A percentile compares a stretch with the other conserved stretches of the same genome.
Evolutionary conservation across 2,329 filamentous ascomycete genomes (phyloP).

Genomic region (Cadophora sp.): DNA sequence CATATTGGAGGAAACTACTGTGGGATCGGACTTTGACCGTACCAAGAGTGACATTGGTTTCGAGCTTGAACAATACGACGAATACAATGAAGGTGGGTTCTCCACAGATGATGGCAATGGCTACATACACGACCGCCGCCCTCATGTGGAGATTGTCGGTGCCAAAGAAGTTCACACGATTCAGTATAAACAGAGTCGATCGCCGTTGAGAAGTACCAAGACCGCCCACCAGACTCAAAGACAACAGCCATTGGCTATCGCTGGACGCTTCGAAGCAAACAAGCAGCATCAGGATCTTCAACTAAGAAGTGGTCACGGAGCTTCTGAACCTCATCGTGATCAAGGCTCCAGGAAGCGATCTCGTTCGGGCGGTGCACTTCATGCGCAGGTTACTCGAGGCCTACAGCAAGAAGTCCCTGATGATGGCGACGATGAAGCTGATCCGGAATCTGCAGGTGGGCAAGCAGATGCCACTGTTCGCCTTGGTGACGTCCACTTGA

Average conservation of each 20-base stretch:
- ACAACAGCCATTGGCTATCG: slow-evolving; percentile 6
- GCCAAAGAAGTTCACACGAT: slow-evolving; percentile 15
- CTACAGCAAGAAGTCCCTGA: background rate
- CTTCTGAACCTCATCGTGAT: background rate
- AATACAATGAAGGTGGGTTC: slow-evolving; percentile 7
- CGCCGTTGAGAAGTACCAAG: slow-evolving; percentile 12
- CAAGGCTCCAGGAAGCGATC: slow-evolving; percentile 22
- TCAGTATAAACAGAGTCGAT: slow-evolving; percentile 24
- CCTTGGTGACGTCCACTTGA: background rate
- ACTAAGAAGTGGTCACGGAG: slow-evolving; percentile 5
- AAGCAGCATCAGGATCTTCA: slow-evolving; percentile 18
- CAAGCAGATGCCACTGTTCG: slow-evolving; percentile 9
- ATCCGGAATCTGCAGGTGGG: background rate
- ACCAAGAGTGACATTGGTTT: slow-evolving; percentile 20
- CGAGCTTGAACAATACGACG: background rate
- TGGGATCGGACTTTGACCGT: slow-evolving; percentile 18
- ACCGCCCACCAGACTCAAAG: background rate
- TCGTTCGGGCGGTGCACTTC: slow-evolving; percentile 16
- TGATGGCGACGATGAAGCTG: slow-evolving; percentile 9
- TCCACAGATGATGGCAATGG: background rate
- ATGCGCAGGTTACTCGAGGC: background rate
- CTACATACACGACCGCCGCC: background rate
- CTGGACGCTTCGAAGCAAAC: slow-evolving; percentile 21
- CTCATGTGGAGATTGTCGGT: background rate
- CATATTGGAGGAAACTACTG: slow-evolving; percentile 22